A percentile compares a stretch with the other conserved stretches of the same genome.
phyloP scores from a whole-genome alignment of 1,139 yeast genomes.

The Nakaseomyces kungkrabaensis region DNA sequence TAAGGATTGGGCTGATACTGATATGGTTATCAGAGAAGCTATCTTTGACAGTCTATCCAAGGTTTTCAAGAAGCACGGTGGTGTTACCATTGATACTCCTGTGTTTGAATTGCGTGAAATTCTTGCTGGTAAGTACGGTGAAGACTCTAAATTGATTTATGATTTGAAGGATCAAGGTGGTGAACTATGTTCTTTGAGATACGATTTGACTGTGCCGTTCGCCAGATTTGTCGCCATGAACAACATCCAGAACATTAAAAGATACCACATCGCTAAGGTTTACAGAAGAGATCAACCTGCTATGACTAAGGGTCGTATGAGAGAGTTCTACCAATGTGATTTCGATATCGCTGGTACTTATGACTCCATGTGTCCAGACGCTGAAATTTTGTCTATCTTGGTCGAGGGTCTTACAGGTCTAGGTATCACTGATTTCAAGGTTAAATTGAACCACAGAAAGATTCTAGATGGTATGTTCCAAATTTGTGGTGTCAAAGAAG shows the following conservation, averaged over 20 bases:
- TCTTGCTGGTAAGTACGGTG: slow-evolving; percentile 94
- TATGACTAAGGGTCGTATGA: slow-evolving; percentile 98
- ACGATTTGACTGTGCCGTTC: slow-evolving; percentile 94
- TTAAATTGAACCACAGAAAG: slow-evolving; percentile 90
- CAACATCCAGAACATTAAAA: slow-evolving; percentile 76
- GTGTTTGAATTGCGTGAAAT: slow-evolving; percentile 93
- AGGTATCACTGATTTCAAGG: slow-evolving; percentile 80
- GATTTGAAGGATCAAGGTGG: slow-evolving; percentile 98
- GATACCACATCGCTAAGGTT: slow-evolving; percentile 95
- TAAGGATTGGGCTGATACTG: slow-evolving; percentile 96
- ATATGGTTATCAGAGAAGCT: slow-evolving; percentile 88
- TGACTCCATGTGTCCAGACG: slow-evolving; percentile 92
- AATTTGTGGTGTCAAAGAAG: slow-evolving; percentile 89
- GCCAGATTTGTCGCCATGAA: slow-evolving; percentile 96
- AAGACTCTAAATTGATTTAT: slow-evolving; percentile 90
- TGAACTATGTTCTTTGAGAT: slow-evolving; percentile 86
- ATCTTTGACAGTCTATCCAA: slow-evolving; percentile 62
- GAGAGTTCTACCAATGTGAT: slow-evolving; percentile 98
- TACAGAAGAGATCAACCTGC: slow-evolving; percentile 99
- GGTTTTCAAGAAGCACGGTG: slow-evolving; percentile 90
- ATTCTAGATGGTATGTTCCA: slow-evolving; percentile 90
- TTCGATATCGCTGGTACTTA: slow-evolving; percentile 89
- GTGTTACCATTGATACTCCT: slow-evolving; percentile 95
- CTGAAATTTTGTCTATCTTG: slow-evolving; percentile 70
- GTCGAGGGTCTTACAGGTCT: slow-evolving; percentile 77